These are phyloP conservation scores for Neospora caninum DNA, from an alignment of 169 alveolate species.

Conservation along the genomic window DNA sequence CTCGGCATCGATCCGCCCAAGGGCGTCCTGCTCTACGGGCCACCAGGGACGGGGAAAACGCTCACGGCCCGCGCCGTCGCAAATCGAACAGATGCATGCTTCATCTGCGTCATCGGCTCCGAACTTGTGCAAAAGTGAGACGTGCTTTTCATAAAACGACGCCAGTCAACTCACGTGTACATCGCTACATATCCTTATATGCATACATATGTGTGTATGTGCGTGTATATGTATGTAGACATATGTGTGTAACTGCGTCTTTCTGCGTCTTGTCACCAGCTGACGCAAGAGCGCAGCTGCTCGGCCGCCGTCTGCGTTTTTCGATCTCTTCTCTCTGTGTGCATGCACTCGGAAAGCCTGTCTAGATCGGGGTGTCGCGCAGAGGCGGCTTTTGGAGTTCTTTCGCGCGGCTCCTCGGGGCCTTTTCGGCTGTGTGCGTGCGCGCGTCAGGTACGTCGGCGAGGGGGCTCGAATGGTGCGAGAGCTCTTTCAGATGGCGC, in stretches of 20 bases:
- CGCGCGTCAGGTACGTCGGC: conserved; percentile 93
- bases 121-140: conserved; percentile 97
- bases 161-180: not conserved
- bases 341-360: too few species aligned
- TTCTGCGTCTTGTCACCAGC: too few species aligned
- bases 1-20: conserved; percentile 99
- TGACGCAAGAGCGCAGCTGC: too few species aligned
- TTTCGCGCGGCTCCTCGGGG: too few species aligned
- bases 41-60: conserved; percentile 98
- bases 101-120: conserved; percentile 98
- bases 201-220: not conserved
- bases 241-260: not conserved
- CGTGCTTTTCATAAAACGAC: not conserved
- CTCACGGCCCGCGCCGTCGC: conserved; percentile 99
- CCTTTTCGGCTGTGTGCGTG: too few species aligned
- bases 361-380: too few species aligned
- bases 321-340: too few species aligned
- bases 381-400: too few species aligned
- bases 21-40: conserved; percentile 98
- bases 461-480: conserved; percentile 99
- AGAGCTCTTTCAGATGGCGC: conserved; percentile 97
- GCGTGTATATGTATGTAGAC: not conserved
- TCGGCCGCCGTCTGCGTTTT: too few species aligned
- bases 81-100: conserved; percentile 98
- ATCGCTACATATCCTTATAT: not conserved